Evolutionary conservation across 2,329 filamentous ascomycete species (phyloP), one percentile per base, ranked within the genome.

Genomic region (Xylariaceae sp.): DNA sequence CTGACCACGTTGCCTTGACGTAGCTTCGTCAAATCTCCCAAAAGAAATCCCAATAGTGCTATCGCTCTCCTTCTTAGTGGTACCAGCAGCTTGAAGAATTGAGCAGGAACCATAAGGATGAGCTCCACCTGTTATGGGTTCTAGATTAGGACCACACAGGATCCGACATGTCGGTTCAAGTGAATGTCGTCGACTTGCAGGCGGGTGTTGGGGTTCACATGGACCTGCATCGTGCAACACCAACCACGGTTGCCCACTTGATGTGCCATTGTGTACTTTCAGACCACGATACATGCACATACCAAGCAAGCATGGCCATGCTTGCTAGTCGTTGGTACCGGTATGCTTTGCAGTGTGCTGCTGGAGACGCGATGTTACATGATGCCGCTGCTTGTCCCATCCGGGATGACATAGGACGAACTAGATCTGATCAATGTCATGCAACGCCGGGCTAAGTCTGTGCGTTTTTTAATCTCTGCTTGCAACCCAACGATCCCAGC

Each of bases 161-260:
- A 64, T 61, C 67, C 67, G 65, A 61, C 61, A 65, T 56, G 55
- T 62, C 61, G 67, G 67, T 68, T 68, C 62, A 65, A 63, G 51
- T 31, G 26, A 28, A 43, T 24, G 44, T 19, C 26, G 26, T 54
- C 43, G 36, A 47, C 49, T 39, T 55, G 62, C 60, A 60, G 55
- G 46, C 58, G 43, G 56, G 41, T 47, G 23, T 50, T 31, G 41
- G 53, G 51, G 56, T 41, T 16, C 48, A 47, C 52, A 63, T 61
- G 58, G 61, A 43, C 56, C 26, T 54, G 54, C 56, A 51, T 54
- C 34, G 46, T 58, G 47, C 55, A 47, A 47, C 31, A 44, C 34
- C 49, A 47, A 45, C 44, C 44, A 34, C 28, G 44, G 39, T 37
- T 41, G 44, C 17, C 23, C 31, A 34, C 48, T 41, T 50, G 41